phyloP scores from a whole-genome alignment of 139 green algal genomes.

The Chlamydomonas sp. region DNA sequence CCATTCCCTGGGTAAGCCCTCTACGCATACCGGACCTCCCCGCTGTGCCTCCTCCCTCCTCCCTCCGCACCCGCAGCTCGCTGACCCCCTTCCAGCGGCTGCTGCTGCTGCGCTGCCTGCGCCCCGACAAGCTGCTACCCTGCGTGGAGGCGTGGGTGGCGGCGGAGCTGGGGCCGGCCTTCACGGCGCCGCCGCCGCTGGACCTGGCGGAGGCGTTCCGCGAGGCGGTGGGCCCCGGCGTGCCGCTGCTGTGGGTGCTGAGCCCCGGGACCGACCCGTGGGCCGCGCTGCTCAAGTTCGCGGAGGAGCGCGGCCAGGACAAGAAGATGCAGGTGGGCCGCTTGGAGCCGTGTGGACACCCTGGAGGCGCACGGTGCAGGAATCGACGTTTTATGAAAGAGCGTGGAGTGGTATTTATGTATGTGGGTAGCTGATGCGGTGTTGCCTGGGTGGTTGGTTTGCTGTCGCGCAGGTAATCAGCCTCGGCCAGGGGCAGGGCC shows the following conservation, averaged over 20 bases:
- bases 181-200: constrained; percentile 77
- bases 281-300: constrained; percentile 75
- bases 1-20: too few species aligned
- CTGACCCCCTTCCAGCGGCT: constrained; percentile 73
- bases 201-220: constrained; percentile 67
- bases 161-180: constrained; percentile 58
- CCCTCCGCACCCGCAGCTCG: constrained; percentile 53
- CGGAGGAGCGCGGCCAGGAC: constrained; percentile 54
- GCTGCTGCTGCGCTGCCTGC: constrained; percentile 68
- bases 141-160: constrained; percentile 69
- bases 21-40: neutral
- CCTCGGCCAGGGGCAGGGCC: constrained; percentile 84
- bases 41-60: constrained; percentile 37
- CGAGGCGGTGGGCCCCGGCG: neutral
- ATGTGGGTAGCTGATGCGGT: neutral
- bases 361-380: neutral
- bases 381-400: too few species aligned
- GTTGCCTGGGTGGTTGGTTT: too few species aligned
- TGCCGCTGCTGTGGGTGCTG: constrained; percentile 85
- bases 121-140: constrained; percentile 78
- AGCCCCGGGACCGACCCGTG: constrained; percentile 78
- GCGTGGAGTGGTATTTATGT: neutral
- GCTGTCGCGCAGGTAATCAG: constrained; percentile 51
- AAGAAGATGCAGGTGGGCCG: constrained; percentile 28
- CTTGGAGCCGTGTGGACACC: neutral